Evolutionary conservation across 176 grass and related monocot genomes (phyloP), one percentile per base, ranked within the genome.

Genomic region (Raddia guianensis): DNA sequence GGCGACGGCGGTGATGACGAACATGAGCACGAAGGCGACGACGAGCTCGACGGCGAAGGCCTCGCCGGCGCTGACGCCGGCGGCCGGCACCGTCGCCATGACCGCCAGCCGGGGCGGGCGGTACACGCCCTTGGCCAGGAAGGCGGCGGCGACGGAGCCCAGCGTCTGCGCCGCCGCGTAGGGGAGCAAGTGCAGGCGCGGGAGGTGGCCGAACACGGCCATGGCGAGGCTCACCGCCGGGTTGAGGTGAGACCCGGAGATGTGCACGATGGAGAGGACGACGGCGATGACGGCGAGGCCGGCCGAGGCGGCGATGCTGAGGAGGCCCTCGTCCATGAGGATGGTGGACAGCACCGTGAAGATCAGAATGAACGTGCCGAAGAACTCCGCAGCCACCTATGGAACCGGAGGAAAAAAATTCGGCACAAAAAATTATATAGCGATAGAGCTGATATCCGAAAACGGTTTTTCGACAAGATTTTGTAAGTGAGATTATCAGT

Each of bases 301-400:
- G 2, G 91, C 83, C 5, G 85, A 80, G 2, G 83, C 75, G 0
- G 88, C 88, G 3, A 80, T 46, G 8, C 85, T 82, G 9, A 90
- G 63, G 2, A 90, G 64, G 13, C 44, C 75, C 79, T 75, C 91
- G 82, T 94, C 74, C 9, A 73, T 77, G 18, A 94, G 75, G 37
- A 89, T 67, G 53, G 88, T 79, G 10, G 91, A 89, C 1, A 86
- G 49, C 33, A 89, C 91, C 4, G 85, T 64, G 68, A 94, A 94
- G 58, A 94, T 80, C 20, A 94, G 78, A 49, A 94, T 86, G 80
- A 91, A 91, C 32, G 88, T 91, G 75, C 88, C 91, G 27, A 94
- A 34, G 61, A 94, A 94, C 75, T 88, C 91, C 14, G 91, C 78
- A 0, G 65, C 79, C 8, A 84, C 40, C 86, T 91, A n/a, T 3